Evolutionary conservation across 352 stramenopile species (phyloP).

Genomic region (Phytophthora multivora): DNA sequence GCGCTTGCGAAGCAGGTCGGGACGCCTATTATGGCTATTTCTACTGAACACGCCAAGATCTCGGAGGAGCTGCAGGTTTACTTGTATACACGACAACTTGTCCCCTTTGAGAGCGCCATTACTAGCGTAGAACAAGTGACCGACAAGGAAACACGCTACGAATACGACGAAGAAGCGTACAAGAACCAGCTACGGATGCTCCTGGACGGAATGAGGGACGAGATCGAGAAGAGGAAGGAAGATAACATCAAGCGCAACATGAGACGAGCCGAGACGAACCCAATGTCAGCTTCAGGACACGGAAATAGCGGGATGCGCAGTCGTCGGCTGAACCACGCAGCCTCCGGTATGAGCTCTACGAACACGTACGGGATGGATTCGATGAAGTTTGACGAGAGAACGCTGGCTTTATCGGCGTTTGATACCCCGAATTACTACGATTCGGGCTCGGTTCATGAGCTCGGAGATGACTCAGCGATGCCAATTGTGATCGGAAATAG

Average conservation of each 20-base stretch:
- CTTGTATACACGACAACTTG: slow-evolving; percentile 81
- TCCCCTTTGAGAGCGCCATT: slow-evolving; percentile 80
- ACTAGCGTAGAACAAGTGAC: slow-evolving; percentile 48
- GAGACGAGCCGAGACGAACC: slow-evolving; percentile 41
- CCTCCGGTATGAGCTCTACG: slow-evolving; percentile 35
- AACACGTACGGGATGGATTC: slow-evolving; percentile 40
- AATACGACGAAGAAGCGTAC: slow-evolving; percentile 75
- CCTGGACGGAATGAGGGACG: slow-evolving; percentile 77
- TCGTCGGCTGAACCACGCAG: slow-evolving; percentile 27
- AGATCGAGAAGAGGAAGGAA: slow-evolving; percentile 85
- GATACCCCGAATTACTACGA: slow-evolving; percentile 40
- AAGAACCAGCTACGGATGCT: slow-evolving; percentile 71
- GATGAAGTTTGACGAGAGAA: slow-evolving; percentile 55
- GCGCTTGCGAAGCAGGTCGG: slow-evolving; percentile 82
- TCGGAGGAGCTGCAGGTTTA: slow-evolving; percentile 88
- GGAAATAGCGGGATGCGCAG: slow-evolving; percentile 13
- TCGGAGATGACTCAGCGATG: slow-evolving; percentile 24
- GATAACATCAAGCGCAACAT: slow-evolving; percentile 65
- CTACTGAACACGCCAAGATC: slow-evolving; percentile 68
- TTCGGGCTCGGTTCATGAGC: slow-evolving; percentile 33
- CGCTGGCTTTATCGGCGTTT: slow-evolving; percentile 31
- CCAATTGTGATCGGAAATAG: slow-evolving; percentile 32
- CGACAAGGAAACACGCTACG: slow-evolving; percentile 54
- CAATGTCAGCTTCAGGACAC: slow-evolving; percentile 23
- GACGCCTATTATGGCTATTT: slow-evolving; percentile 80